phyloP scores from a whole-genome alignment of 2,329 filamentous ascomycete genomes.

The Colletotrichum cereale region DNA sequence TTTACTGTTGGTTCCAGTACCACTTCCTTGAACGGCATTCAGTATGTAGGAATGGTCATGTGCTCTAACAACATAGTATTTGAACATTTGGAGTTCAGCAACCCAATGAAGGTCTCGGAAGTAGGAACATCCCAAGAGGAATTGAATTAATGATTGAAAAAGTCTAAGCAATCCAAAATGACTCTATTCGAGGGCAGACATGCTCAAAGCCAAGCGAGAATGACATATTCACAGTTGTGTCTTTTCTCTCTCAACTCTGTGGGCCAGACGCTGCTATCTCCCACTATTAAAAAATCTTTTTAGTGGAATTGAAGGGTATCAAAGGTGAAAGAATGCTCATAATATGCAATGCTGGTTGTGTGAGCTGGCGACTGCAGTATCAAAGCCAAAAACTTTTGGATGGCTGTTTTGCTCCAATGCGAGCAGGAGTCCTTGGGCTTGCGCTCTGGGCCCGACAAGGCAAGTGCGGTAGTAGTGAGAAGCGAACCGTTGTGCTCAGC shows the following conservation, averaged over 20 bases:
- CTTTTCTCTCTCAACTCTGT: background rate
- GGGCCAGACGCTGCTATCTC: background rate
- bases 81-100: no score
- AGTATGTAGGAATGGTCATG: background rate
- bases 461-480: background rate
- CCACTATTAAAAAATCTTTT: background rate
- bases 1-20: no score
- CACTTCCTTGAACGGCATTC: background rate
- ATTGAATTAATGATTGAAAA: background rate
- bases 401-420: no score
- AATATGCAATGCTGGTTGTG: background rate
- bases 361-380: background rate
- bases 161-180: background rate
- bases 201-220: background rate
- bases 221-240: background rate
- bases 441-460: background rate
- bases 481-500: background rate
- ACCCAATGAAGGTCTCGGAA: background rate
- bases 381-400: no score
- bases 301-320: constrained; percentile 8
- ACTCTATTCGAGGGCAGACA: background rate
- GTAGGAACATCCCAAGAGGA: background rate
- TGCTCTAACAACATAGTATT: background rate
- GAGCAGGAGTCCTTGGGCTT: no score
- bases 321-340: background rate